A percentile compares a stretch with the other conserved stretches of the same genome.
phyloP scores from a whole-genome alignment of 2,329 filamentous ascomycete species.

The Exophiala calicioides region DNA sequence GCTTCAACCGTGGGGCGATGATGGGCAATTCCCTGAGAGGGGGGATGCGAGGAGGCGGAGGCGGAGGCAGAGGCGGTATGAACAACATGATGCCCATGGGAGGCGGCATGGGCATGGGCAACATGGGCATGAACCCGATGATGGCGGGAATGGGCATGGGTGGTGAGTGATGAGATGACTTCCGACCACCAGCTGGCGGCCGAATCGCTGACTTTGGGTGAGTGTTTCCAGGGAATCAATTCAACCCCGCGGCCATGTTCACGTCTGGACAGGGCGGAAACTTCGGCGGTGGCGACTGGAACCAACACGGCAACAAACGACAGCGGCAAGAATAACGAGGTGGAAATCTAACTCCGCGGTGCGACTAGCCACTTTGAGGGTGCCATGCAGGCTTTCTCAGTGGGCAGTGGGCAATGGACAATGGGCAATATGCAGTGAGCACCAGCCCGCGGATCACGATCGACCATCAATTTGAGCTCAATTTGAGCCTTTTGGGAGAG shows the following conservation, averaged over 20 bases:
- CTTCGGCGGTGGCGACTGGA: conserved; percentile 59
- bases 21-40: conserved; percentile 56
- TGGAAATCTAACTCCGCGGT: background rate
- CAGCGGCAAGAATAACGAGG: conserved; percentile 66
- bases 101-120: conserved; percentile 53
- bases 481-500: too few relatives aligned
- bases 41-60: conserved; percentile 61
- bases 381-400: too few relatives aligned
- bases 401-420: too few relatives aligned
- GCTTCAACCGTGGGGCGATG: conserved; percentile 56
- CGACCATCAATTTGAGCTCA: too few relatives aligned
- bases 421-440: too few relatives aligned
- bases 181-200: conserved; percentile 16
- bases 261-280: conserved; percentile 45
- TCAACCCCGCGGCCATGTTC: conserved; percentile 76
- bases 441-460: too few relatives aligned
- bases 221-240: conserved; percentile 45
- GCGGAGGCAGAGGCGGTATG: conserved; percentile 58
- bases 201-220: conserved; percentile 4
- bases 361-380: too few relatives aligned
- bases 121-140: conserved; percentile 64
- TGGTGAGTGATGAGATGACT: conserved; percentile 40
- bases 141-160: conserved; percentile 54
- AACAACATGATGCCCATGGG: conserved; percentile 60
- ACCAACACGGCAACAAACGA: conserved; percentile 78